These are phyloP conservation scores for Diplogelasinospora grovesii DNA, from an alignment of 495 filamentous ascomycete species.

Conservation along the genomic window DNA sequence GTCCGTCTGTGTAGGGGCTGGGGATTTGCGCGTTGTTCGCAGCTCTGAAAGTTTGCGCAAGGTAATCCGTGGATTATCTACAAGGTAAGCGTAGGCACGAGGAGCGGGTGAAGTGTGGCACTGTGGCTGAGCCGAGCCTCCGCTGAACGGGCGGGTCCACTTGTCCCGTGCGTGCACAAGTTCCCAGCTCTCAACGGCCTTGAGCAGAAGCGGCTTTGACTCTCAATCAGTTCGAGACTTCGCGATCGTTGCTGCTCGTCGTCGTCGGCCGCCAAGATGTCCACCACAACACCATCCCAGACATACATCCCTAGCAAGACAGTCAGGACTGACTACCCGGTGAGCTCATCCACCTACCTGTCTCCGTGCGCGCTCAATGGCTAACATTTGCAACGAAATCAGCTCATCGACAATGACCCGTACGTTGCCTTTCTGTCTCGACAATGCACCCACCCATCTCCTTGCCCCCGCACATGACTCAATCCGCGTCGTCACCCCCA, in stretches of 20 bases:
- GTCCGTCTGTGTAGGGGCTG: no score
- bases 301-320: slow-evolving; percentile 67
- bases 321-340: slow-evolving; percentile 70
- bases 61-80: no score
- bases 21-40: no score
- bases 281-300: slow-evolving; percentile 41
- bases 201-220: no score
- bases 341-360: slow-evolving; percentile 27
- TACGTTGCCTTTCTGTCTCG: slow-evolving; percentile 43
- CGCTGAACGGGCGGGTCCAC: no score
- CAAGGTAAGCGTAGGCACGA: no score
- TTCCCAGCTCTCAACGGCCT: no score
- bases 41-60: no score
- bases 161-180: no score
- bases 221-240: slow-evolving; percentile 12
- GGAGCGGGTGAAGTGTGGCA: no score
- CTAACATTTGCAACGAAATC: slow-evolving; percentile 14
- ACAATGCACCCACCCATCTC: neutral
- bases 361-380: slow-evolving; percentile 4
- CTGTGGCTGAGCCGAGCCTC: no score
- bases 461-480: slow-evolving; percentile 1
- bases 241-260: slow-evolving; percentile 19
- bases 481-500: no score
- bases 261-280: slow-evolving; percentile 47
- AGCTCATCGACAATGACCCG: slow-evolving; percentile 99